Evolutionary conservation across 805 yeast genomes (phyloP).

Genomic region (Komagataella pastoris): DNA sequence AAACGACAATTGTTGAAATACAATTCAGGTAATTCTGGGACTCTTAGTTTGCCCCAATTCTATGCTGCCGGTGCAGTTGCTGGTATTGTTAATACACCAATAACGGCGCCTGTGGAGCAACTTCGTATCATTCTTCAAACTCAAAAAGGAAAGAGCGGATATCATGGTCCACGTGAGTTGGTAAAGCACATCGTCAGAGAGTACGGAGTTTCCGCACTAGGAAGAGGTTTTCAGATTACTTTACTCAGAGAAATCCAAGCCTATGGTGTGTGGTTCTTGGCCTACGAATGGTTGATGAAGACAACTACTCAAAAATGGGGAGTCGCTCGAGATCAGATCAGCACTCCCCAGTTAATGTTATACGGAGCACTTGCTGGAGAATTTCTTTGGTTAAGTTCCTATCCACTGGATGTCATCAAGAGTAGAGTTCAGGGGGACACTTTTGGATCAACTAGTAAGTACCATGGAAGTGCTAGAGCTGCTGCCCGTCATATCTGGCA

Average conservation of each 20-base stretch:
- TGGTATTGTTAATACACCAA: constrained; percentile 51
- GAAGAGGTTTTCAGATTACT: constrained; percentile 43
- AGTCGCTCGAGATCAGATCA: constrained; percentile 29
- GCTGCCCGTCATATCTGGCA: constrained; percentile 26
- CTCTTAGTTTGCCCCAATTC: constrained; percentile 37
- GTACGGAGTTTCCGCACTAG: constrained; percentile 36
- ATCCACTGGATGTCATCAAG: constrained; percentile 87
- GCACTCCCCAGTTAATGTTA: constrained; percentile 39
- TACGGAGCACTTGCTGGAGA: constrained; percentile 70
- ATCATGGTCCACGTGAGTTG: constrained; percentile 29
- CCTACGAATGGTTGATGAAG: constrained; percentile 44
- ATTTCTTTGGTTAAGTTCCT: constrained; percentile 71
- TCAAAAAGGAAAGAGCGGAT: constrained; percentile 22
- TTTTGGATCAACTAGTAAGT: constrained; percentile 29
- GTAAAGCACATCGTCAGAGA: constrained; percentile 25
- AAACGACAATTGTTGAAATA: constrained; percentile 36
- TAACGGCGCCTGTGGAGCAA: constrained; percentile 56
- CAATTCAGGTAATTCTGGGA: constrained; percentile 10
- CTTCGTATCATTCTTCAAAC: constrained; percentile 49
- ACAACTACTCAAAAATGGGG: constrained; percentile 19
- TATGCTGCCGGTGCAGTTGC: constrained; percentile 54
- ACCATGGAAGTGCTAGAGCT: constrained; percentile 21
- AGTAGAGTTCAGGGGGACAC: constrained; percentile 73
- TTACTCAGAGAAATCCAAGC: constrained; percentile 53
- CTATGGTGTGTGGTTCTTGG: constrained; percentile 61